Percentiles rank a stretch among this genome's conserved stretches.
phyloP scores from a whole-genome alignment of 2,329 filamentous ascomycete species.

The Macrophomina pseudophaseolina region DNA sequence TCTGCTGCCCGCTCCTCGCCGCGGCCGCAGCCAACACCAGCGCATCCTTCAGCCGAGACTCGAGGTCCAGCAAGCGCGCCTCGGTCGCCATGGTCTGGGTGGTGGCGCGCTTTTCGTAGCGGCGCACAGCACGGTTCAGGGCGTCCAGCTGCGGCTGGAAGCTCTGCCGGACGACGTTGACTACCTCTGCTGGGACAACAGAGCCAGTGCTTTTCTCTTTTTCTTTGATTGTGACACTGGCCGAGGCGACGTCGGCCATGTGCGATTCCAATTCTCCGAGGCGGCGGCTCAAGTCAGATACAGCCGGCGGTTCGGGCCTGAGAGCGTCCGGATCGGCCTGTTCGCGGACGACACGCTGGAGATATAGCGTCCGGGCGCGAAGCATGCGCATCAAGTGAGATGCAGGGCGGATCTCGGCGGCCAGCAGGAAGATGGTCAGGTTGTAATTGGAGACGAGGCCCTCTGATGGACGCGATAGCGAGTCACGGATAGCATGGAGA shows the following conservation, averaged over 20 bases:
- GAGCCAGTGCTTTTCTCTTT: constrained; percentile 6
- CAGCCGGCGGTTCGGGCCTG: constrained; percentile 28
- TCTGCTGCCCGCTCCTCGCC: constrained; percentile 41
- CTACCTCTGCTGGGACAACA: constrained; percentile 42
- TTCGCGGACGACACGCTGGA: constrained; percentile 71
- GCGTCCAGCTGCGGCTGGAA: constrained; percentile 86
- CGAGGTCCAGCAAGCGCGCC: constrained; percentile 72
- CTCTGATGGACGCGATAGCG: constrained; percentile 82
- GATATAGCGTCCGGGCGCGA: constrained; percentile 76
- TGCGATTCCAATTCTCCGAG: constrained; percentile 73
- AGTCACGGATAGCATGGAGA: constrained; percentile 78
- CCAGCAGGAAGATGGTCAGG: constrained; percentile 85
- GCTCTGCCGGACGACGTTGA: constrained; percentile 64
- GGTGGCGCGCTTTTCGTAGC: constrained; percentile 88
- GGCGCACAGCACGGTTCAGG: constrained; percentile 82
- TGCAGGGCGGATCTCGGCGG: constrained; percentile 82
- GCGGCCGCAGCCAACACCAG: constrained; percentile 80
- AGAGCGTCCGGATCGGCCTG: constrained; percentile 35
- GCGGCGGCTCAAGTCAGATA: constrained; percentile 48
- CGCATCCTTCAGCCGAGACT: constrained; percentile 75
- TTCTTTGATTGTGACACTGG: constrained; percentile 36
- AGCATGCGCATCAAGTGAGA: constrained; percentile 82
- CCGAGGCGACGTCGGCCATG: constrained; percentile 48
- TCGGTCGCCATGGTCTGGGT: constrained; percentile 78
- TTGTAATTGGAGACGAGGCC: constrained; percentile 92